Base-by-base conservation (phyloP, 2,329 filamentous ascomycete species). In the Microdochium paspali region DNA sequence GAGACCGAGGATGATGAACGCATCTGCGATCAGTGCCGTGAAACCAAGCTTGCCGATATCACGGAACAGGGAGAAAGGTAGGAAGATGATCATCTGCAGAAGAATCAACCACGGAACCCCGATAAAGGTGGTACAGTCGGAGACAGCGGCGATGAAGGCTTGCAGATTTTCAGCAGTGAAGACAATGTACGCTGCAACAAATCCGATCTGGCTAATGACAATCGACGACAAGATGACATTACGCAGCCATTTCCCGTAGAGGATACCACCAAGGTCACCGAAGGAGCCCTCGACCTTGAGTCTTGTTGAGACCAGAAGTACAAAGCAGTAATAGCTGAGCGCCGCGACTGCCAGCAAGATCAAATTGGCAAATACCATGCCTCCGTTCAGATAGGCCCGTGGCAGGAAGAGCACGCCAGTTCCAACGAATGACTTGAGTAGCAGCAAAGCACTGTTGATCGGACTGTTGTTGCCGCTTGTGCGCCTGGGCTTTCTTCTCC, bases 21-120 rank as follows among this genome's bases (percentile, higher is more conserved):
- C 81, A 64, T 98, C 93, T 1, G 93, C 93, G 56, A 97, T 78
- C 44, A 98, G 77, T 4, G 93, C 94, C 3, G 95, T 93, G 63
- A 95, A 93, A 6, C 90, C 90, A 44, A 98, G 86, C 70, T 98
- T 95, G 69, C 90, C 91, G 66, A 98, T 97, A 65, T 98, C 94
- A 53, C 93, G 82, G 57, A 98, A 85, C 50, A 98, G 77, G 25
- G 90, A 95, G 56, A 98, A 85, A 0, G 93, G 93, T 44, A 98
- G 66, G 74, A 98, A 98, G 54, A 98, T 86, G 59, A 95, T 70
- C 78, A 97, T 87, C 65, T 98, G 93, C 76, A 97, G 83, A 59
- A 98, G 66, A 55, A 98, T 95, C 67, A 98, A 81, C 67, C 80
- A 87, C 49, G 88, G 87, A 63, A 97, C 89, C 62, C 87, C 82